phyloP scores from a whole-genome alignment of 1,284 basidiomycete genomes.

The Peniophora sp. region DNA sequence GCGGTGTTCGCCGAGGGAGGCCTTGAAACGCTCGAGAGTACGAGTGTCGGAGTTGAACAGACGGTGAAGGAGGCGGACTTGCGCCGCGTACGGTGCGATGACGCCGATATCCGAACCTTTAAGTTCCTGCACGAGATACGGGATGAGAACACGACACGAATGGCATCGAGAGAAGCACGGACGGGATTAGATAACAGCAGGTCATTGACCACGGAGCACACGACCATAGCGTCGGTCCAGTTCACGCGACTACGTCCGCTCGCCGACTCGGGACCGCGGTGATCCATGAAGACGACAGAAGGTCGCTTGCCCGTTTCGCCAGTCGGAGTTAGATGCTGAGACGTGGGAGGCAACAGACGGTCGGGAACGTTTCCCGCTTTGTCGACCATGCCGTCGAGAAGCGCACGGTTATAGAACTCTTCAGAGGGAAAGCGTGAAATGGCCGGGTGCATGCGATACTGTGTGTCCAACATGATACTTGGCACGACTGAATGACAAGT shows the following conservation, averaged over 20 bases:
- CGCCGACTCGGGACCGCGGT: constrained; percentile 56
- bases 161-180: constrained; percentile 14
- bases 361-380: constrained; percentile 42
- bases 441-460: constrained; percentile 92
- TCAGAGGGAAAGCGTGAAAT: constrained; percentile 81
- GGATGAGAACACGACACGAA: constrained; percentile 3
- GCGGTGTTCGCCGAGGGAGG: constrained; percentile 54
- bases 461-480: constrained; percentile 83
- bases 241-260: constrained; percentile 70
- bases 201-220: constrained; percentile 76
- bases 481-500: constrained; percentile 51
- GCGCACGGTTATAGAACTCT: constrained; percentile 71
- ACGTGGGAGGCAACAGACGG: constrained; percentile 50
- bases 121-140: constrained; percentile 38
- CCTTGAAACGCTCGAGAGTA: constrained; percentile 43
- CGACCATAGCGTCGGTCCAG: constrained; percentile 65
- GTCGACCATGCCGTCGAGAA: constrained; percentile 71
- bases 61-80: constrained; percentile 65
- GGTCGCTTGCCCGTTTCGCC: constrained; percentile 27
- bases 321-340: constrained; percentile 38
- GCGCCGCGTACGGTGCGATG: constrained; percentile 82
- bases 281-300: constrained; percentile 75
- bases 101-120: constrained; percentile 74
- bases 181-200: constrained; percentile 68
- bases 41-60: constrained; percentile 48